Evolutionary conservation across 371 early-diverging fungal genomes (phyloP).

Genomic region (Circinella minor): DNA sequence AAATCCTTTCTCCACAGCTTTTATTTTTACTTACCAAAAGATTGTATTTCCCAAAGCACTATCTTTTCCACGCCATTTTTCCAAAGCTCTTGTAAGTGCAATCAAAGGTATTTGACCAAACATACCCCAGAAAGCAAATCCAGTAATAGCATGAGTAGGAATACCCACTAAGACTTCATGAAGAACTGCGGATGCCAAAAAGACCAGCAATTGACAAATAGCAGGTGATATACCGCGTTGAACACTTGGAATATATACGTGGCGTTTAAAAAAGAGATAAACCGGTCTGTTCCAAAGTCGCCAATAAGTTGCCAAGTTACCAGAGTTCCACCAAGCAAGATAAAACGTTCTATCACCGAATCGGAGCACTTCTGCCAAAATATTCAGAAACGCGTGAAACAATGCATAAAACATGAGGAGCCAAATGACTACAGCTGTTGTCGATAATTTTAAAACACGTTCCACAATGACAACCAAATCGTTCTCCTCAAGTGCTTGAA

Average conservation of each 20-base stretch:
- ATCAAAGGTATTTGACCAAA: slow-evolving; percentile 89
- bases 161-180: slow-evolving; percentile 89
- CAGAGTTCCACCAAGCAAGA: slow-evolving; percentile 91
- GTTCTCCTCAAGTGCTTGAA: slow-evolving; percentile 72
- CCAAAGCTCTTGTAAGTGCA: slow-evolving; percentile 65
- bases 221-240: slow-evolving; percentile 55
- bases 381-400: slow-evolving; percentile 85
- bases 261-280: slow-evolving; percentile 86
- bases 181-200: slow-evolving; percentile 81
- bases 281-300: slow-evolving; percentile 92
- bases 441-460: slow-evolving; percentile 84
- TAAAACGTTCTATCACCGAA: slow-evolving; percentile 94
- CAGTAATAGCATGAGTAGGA: slow-evolving; percentile 79
- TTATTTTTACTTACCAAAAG: slow-evolving; percentile 68
- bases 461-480: slow-evolving; percentile 74
- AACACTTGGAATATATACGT: slow-evolving; percentile 74
- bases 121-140: slow-evolving; percentile 91
- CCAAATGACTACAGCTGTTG: slow-evolving; percentile 85
- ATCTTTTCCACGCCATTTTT: slow-evolving; percentile 75
- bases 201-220: slow-evolving; percentile 69
- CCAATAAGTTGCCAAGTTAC: slow-evolving; percentile 86
- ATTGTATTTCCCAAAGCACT: slow-evolving; percentile 88
- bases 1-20: too few species aligned
- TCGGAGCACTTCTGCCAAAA: slow-evolving; percentile 79
- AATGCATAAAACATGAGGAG: slow-evolving; percentile 89